These are phyloP conservation scores for Candida schatavii DNA, from an alignment of 805 yeast species.

Conservation along the genomic window DNA sequence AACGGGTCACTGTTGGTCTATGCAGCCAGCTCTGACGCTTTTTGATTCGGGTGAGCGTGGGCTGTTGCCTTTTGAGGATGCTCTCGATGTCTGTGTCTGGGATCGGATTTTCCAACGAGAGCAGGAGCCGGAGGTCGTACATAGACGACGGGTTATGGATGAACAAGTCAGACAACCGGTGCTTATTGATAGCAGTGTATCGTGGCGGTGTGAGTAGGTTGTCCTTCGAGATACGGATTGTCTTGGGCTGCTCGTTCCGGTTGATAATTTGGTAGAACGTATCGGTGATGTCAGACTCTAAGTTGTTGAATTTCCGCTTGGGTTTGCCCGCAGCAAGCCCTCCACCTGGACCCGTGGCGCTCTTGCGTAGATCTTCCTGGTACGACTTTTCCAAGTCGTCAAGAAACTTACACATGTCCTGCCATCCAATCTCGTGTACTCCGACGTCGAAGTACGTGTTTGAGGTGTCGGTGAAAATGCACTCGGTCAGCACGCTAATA, in stretches of 20 bases:
- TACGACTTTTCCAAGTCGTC: slow-evolving; percentile 51
- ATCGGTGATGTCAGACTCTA: slow-evolving; percentile 64
- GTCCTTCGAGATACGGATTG: slow-evolving; percentile 66
- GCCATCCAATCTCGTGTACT: slow-evolving; percentile 60
- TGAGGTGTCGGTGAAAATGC: slow-evolving; percentile 54
- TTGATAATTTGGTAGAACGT: slow-evolving; percentile 58
- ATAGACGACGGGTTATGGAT: slow-evolving; percentile 73
- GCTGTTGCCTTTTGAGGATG: slow-evolving; percentile 47
- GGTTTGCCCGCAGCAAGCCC: slow-evolving; percentile 16
- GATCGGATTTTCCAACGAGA: slow-evolving; percentile 75
- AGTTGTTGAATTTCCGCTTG: slow-evolving; percentile 53
- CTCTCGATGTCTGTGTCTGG: slow-evolving; percentile 55
- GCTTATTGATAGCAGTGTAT: slow-evolving; percentile 69
- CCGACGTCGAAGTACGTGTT: slow-evolving; percentile 63
- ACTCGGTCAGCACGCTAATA: slow-evolving; percentile 67
- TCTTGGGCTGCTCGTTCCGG: slow-evolving; percentile 62
- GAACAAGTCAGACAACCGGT: slow-evolving; percentile 67
- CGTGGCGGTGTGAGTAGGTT: slow-evolving; percentile 57
- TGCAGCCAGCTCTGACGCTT: slow-evolving; percentile 72
- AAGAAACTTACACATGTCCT: slow-evolving; percentile 52
- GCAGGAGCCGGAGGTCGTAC: slow-evolving; percentile 73
- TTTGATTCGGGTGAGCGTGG: slow-evolving; percentile 62
- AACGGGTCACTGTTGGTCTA: slow-evolving; percentile 66
- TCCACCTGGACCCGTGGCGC: background rate
- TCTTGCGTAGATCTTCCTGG: slow-evolving; percentile 38